Conservation (phyloP, 805 yeast species). For the Hanseniaspora meyeri region DNA sequence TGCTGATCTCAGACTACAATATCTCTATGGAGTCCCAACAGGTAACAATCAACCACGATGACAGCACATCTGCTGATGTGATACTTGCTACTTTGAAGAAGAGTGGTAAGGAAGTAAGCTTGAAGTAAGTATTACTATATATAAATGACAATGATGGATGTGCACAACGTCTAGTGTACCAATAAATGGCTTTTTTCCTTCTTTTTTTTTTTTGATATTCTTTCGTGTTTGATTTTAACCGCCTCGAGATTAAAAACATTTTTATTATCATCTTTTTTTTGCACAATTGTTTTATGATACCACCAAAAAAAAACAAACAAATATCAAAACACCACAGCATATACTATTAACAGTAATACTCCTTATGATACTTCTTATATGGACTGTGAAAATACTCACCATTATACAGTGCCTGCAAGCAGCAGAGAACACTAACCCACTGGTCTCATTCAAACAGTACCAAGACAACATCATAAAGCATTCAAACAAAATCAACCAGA, state of each 20-base stretch:
- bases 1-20: conserved; percentile 41
- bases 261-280: no score
- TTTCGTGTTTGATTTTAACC: no score
- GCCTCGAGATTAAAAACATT: no score
- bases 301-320: neutral
- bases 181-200: neutral
- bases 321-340: neutral
- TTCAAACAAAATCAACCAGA: neutral
- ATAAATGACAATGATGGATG: neutral
- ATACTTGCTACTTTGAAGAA: neutral
- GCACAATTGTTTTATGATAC: neutral
- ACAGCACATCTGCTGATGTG: neutral
- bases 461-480: conserved; percentile 1
- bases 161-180: no score
- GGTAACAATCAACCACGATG: conserved; percentile 47
- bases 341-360: no score
- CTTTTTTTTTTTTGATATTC: neutral
- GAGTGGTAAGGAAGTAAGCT: conserved; percentile 7
- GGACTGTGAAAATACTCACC: neutral
- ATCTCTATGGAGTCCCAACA: conserved; percentile 70
- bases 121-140: neutral
- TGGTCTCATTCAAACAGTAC: conserved; percentile 8
- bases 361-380: neutral
- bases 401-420: neutral
- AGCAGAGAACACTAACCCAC: neutral